Evolutionary conservation across 1,284 basidiomycete genomes (phyloP).

Genomic region (Pulveroboletus sp.): DNA sequence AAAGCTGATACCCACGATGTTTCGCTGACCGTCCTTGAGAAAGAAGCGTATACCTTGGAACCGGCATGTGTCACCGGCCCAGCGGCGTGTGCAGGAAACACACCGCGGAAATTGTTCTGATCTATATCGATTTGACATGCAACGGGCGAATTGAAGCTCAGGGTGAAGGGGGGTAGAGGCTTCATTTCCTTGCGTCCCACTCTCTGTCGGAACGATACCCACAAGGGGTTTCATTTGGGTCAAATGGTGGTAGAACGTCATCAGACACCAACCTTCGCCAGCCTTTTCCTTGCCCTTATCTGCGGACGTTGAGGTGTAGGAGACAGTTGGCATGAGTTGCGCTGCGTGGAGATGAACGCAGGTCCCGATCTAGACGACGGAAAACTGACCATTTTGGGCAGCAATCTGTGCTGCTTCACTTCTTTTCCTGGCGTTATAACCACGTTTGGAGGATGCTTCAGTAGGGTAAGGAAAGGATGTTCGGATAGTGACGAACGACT

Average conservation of each 20-base stretch:
- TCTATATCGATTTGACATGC: conserved; percentile 78
- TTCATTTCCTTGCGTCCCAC: conserved; percentile 25
- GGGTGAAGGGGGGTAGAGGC: conserved; percentile 42
- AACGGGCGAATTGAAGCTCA: conserved; percentile 72
- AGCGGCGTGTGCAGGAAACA: conserved; percentile 77
- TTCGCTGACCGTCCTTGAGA: conserved; percentile 56
- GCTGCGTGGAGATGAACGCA: conserved; percentile 37
- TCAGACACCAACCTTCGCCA: conserved; percentile 40
- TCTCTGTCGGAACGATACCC: conserved; percentile 30
- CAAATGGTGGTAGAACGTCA: conserved; percentile 1
- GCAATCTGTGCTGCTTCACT: conserved; percentile 62
- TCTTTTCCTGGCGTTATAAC: conserved; percentile 67
- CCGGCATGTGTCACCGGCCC: conserved; percentile 80
- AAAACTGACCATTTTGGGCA: conserved; percentile 53
- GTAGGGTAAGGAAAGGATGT: conserved; percentile 18
- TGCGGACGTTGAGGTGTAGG: conserved; percentile 40
- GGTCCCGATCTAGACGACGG: conserved; percentile 24
- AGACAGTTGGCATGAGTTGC: conserved; percentile 49
- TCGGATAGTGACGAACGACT: conserved; percentile 2
- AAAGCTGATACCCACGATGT: conserved; percentile 67
- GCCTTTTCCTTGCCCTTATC: conserved; percentile 50
- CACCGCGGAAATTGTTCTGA: conserved; percentile 71
- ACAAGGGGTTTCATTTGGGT: conserved; percentile 18
- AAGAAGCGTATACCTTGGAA: conserved; percentile 79
- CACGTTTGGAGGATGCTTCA: conserved; percentile 55